phyloP scores from a whole-genome alignment of 768 basidiomycete genomes.

The Lactarius sanguifluus region DNA sequence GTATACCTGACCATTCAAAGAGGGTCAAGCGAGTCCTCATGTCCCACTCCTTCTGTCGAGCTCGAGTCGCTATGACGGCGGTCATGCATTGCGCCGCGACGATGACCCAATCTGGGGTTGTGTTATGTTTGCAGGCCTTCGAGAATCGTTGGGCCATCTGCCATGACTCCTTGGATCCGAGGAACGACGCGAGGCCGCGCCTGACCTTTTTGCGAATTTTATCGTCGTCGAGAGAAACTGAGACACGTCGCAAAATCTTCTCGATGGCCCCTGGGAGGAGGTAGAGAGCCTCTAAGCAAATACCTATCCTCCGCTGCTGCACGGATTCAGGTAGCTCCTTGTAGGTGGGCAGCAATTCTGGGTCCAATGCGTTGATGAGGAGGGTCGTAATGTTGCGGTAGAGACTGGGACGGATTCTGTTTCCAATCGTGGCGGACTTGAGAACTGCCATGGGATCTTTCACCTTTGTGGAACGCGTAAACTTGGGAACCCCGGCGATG shows the following conservation, averaged over 20 bases:
- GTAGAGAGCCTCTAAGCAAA: slow-evolving; percentile 12
- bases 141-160: slow-evolving; percentile 2
- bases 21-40: not conserved
- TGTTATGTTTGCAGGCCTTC: not conserved
- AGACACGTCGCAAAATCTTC: not conserved
- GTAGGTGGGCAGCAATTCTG: not conserved
- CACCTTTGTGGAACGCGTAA: not conserved
- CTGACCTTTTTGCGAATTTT: not conserved
- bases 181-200: not conserved
- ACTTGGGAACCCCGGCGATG: slow-evolving; percentile 13
- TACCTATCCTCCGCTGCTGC: not conserved
- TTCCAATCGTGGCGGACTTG: not conserved
- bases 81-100: slow-evolving; percentile 15
- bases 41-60: too few species aligned
- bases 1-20: not conserved
- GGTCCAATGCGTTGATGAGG: slow-evolving; percentile 1
- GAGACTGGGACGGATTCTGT: not conserved
- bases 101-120: not conserved
- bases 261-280: not conserved
- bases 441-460: not conserved
- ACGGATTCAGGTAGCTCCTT: slow-evolving; percentile 6
- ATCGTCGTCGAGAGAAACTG: not conserved
- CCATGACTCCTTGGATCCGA: not conserved
- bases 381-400: not conserved
- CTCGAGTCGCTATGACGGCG: not conserved